These are phyloP conservation scores for Rheum nobile DNA, from an alignment of 148 eudicot species.

Conservation along the genomic window DNA sequence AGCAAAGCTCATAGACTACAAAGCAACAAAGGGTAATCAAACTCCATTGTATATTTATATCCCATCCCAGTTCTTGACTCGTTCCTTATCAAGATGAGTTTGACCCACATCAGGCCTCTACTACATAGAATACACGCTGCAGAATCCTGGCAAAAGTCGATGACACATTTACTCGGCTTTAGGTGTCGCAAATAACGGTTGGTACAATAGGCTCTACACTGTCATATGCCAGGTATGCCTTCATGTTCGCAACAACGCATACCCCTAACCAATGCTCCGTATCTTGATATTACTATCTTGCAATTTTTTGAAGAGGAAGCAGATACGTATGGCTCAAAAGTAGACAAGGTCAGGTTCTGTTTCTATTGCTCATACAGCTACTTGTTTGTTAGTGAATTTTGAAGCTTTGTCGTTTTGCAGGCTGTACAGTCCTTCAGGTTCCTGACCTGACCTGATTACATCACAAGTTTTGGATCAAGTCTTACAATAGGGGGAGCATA, in stretches of 20 bases:
- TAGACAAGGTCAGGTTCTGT: conserved; percentile 40
- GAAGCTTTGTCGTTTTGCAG: conserved; percentile 45
- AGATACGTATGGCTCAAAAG: conserved; percentile 39
- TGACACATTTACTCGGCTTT: conserved; percentile 73
- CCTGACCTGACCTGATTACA: background rate
- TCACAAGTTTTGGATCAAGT: background rate
- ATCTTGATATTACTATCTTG: conserved; percentile 4
- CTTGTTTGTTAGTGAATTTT: background rate
- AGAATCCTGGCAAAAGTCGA: conserved; percentile 77
- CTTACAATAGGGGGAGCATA: background rate
- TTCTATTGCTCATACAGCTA: background rate
- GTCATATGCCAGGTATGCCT: conserved; percentile 90
- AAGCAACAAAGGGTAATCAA: conserved; percentile 59
- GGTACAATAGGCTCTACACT: conserved; percentile 83
- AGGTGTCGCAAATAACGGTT: conserved; percentile 65
- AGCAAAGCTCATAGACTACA: conserved; percentile 73
- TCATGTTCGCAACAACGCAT: background rate
- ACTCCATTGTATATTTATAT: too few species aligned
- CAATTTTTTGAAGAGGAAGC: conserved; percentile 81
- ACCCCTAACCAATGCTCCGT: background rate
- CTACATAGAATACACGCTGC: conserved; percentile 74
- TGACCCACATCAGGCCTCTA: conserved; percentile 58
- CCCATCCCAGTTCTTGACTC: background rate
- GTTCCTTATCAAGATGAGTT: background rate
- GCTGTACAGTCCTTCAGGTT: conserved; percentile 69